phyloP scores from a whole-genome alignment of 352 stramenopile species.

The Phytopythium chamaehyphon region DNA sequence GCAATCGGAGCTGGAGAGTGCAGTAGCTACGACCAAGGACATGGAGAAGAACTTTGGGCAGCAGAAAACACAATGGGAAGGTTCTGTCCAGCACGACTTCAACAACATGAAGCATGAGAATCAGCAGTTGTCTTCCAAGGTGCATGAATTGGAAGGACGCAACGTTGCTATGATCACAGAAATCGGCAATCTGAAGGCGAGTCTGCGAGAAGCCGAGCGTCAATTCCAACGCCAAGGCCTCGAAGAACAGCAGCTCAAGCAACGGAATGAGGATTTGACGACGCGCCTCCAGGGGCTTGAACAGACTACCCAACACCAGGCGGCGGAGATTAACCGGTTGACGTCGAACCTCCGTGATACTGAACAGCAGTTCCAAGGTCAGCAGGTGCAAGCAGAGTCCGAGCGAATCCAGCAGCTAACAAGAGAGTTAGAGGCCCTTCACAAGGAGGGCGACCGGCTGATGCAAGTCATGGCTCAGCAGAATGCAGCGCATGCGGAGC shows the following conservation, averaged over 20 bases:
- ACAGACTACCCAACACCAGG: background rate
- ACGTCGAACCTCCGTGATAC: conserved; percentile 1
- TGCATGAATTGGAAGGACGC: conserved; percentile 44
- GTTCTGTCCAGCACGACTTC: conserved; percentile 31
- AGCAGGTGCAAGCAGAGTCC: conserved; percentile 15
- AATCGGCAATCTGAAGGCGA: conserved; percentile 40
- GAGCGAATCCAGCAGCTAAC: conserved; percentile 36
- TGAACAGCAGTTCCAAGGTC: conserved; percentile 8
- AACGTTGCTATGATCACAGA: conserved; percentile 51
- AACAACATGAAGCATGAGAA: conserved; percentile 35
- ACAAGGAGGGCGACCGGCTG: conserved; percentile 38
- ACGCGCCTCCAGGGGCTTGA: no score
- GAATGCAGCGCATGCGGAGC: conserved; percentile 36
- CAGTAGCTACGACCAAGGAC: conserved; percentile 38
- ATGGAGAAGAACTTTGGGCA: conserved; percentile 46
- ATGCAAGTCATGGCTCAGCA: conserved; percentile 44
- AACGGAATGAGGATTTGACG: no score
- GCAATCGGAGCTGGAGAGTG: conserved; percentile 40
- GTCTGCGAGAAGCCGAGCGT: conserved; percentile 27
- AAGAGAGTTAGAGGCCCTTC: conserved; percentile 28
- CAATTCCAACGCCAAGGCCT: conserved; percentile 14
- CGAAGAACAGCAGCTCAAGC: no score
- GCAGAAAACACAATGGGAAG: conserved; percentile 38
- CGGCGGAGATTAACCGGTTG: conserved; percentile 4
- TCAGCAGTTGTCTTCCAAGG: conserved; percentile 30